Evolutionary conservation across 768 basidiomycete genomes (phyloP), one percentile per base, ranked within the genome.

Genomic region (Auriscalpium orientale): DNA sequence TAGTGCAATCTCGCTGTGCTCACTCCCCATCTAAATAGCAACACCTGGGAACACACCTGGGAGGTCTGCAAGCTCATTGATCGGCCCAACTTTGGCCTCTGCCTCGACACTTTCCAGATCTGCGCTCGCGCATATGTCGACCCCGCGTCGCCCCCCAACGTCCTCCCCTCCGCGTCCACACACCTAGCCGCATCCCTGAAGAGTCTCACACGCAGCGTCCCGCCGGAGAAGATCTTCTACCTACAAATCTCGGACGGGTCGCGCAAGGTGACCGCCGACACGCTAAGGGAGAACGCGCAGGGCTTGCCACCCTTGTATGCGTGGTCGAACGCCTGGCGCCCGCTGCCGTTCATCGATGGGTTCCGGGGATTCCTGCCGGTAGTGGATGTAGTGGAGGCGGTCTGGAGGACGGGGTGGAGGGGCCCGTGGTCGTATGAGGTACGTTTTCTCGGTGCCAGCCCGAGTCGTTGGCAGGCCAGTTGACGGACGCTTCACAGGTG

Each of bases 71-170:
- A 62, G 55, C 63, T 59, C 33, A 65, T 67, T 28, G 62, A 63
- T 49, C 55, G 66, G 43, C 64, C 67, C 12, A 67, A 68, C 55
- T 67, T 68, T 44, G 67, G 65, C 3, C 61, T 70, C 18, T 70
- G 69, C 52, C 64, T 70, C 22, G 69, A 70, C 45, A 70, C 67
- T 0, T 67, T 68, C 53, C 67, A 70, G 50, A 70, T 68, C 16
- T 64, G 60, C 49, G 67, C 67, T 10, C 66, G 65, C 49, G 62
- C 61, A 1, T 67, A 65, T 49, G 67, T 65, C 4, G 62, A 64
- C 43, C 64, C 66, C n/a, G 62, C 60, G 6, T 54, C 63, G 8
- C 46, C 53, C 8, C 49, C 55, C 33, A 57, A 58, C 20, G 49
- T 60, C 22, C 53, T 62, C 6, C 56, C 59, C 13, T 11, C 60